These are phyloP conservation scores for Neurospora pannonica DNA, from an alignment of 495 filamentous ascomycete genomes.

Conservation along the genomic window DNA sequence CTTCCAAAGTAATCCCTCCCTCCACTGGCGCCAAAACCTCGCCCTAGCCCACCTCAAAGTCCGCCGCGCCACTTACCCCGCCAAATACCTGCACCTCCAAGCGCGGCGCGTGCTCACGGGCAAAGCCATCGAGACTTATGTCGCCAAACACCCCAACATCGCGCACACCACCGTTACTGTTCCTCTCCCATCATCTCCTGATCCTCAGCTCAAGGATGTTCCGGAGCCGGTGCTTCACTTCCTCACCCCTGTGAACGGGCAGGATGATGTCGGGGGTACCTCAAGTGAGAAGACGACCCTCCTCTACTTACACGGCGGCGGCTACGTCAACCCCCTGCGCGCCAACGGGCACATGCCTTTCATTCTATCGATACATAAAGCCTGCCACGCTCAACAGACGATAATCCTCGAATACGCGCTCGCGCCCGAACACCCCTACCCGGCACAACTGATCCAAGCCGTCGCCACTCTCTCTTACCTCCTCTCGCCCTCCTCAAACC, in stretches of 20 bases:
- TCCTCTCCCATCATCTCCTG: not conserved
- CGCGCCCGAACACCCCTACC: slow-evolving; percentile 12
- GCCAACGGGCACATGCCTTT: slow-evolving; percentile 9
- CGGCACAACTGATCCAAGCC: slow-evolving; percentile 5
- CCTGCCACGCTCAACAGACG: not conserved
- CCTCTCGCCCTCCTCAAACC: not conserved
- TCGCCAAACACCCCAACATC: not conserved
- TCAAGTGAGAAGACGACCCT: not conserved
- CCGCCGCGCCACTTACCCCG: slow-evolving; percentile 4
- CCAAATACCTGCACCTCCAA: slow-evolving; percentile 1
- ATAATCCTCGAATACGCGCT: slow-evolving; percentile 12
- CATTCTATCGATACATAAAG: slow-evolving; percentile 1
- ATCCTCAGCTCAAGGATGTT: not conserved
- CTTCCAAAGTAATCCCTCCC: not conserved
- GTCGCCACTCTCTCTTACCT: slow-evolving; percentile 1
- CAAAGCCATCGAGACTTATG: not conserved
- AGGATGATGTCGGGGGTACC: not conserved
- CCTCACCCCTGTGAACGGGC: not conserved
- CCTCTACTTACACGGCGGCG: slow-evolving; percentile 16
- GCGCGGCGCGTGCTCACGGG: slow-evolving; percentile 4
- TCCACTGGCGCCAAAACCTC: slow-evolving; percentile 13
- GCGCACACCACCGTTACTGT: not conserved
- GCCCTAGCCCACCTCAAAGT: slow-evolving; percentile 7
- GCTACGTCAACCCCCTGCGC: slow-evolving; percentile 13
- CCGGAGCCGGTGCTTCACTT: slow-evolving; percentile 1